Base-by-base conservation (phyloP, 73 alveolate genomes). In the Paramecium primaurelia region DNA sequence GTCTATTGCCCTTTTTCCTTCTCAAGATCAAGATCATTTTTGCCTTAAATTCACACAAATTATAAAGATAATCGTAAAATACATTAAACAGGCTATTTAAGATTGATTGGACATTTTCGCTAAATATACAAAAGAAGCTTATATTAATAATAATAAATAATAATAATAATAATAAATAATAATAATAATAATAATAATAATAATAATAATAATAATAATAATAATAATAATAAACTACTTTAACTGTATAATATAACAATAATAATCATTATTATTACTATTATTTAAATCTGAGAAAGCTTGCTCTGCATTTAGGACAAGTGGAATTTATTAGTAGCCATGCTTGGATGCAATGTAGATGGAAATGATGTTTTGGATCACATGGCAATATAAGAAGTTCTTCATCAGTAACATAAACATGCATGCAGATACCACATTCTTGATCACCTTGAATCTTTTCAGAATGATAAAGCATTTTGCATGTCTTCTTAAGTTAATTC, bases 261-360 rank as follows among this genome's bases (percentile, higher is more conserved):
- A 54, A 54, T 20, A 54, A 54, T 54, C 69, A 54, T 54, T n/a
- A 54, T 54, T 54, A 54, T 54, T 54, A 54, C 69, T 54, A 18
- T 18, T 54, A 54, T 7, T 54, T 54, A 54, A 54, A 54, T 54
- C 69, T 54, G 69, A 54, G 69, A 54, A 86, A 86, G 14, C 68
- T 86, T 20, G 18, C 12, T 86, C 93, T 86, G 45, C 93, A 86
- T 12, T 51, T 71, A 86, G 93, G 93, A 51, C 93, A 86, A 34
- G 86, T 86, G 51, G 49, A 59, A 51, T 58, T 86, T 11, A 86
- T 77, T 34, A 51, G 51, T 28, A 86, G 25, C 93, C 93, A 86
- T 16, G 93, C 47, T 73, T 38, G 20, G 68, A 86, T 86, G 68
- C 93, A 86, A 30, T 86, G 38, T 44, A 51, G 60, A 36, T 86